Evolutionary conservation across 176 grass and related monocot species (phyloP).

Genomic region (Oryza meridionalis): DNA sequence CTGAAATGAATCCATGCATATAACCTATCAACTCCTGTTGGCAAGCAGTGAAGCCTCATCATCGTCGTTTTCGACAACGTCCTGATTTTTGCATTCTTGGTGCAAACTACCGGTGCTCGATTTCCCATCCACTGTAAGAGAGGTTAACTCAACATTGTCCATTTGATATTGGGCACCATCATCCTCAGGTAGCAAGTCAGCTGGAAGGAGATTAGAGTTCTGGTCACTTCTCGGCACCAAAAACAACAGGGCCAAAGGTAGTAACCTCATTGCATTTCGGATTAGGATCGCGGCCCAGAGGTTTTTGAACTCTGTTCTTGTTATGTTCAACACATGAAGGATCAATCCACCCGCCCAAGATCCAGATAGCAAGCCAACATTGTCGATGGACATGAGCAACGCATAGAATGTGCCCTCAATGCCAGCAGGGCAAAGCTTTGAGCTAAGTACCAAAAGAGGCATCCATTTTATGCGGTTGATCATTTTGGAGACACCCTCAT

Average conservation of each 20-base stretch:
- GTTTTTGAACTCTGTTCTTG: constrained; percentile 76
- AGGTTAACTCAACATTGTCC: constrained; percentile 54
- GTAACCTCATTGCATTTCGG: constrained; percentile 67
- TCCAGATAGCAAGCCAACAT: constrained; percentile 59
- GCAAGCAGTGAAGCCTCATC: constrained; percentile 58
- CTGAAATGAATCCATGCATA: not conserved
- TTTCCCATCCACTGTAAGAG: constrained; percentile 36
- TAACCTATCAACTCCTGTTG: constrained; percentile 50
- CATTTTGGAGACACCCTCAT: constrained; percentile 78
- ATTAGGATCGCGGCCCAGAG: constrained; percentile 76
- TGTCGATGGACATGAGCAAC: constrained; percentile 87
- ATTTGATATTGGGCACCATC: constrained; percentile 10
- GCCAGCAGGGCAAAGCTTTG: constrained; percentile 76
- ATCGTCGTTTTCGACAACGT: constrained; percentile 46
- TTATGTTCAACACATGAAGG: constrained; percentile 79
- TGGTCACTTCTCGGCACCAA: constrained; percentile 68
- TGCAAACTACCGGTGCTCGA: not conserved
- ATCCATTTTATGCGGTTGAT: constrained; percentile 82
- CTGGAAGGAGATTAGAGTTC: constrained; percentile 65
- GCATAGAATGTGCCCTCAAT: constrained; percentile 88
- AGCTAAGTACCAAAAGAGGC: constrained; percentile 83
- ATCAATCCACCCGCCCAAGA: constrained; percentile 77
- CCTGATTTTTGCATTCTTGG: constrained; percentile 10
- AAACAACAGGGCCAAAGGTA: constrained; percentile 71
- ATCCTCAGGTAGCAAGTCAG: constrained; percentile 54